Base-by-base conservation (phyloP, 441 rosid genomes). In the Populus hybrid region DNA sequence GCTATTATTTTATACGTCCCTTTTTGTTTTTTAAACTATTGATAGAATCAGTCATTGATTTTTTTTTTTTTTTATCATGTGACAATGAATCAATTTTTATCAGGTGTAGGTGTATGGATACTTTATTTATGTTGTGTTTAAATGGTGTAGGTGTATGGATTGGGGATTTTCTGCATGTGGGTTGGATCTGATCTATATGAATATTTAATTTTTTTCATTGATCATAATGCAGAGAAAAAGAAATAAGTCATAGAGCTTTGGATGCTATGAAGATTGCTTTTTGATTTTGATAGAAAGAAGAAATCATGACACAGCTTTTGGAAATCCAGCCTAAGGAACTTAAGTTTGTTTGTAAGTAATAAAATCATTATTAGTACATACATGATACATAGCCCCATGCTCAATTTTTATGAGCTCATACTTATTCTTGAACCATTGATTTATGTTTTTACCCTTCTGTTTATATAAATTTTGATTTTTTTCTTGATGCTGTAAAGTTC, bases 311-410 rank as follows among this genome's bases (percentile, higher is more conserved):
- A 10, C 77, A 86, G 76, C 88, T 94, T 80, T 79, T 94, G 88
- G 94, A 91, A 36, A 89, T 93, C 82, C 92, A 84, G 72, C 98
- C 98, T 21, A 83, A 77, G 80, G 95, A 91, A 38, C 85, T 93
- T 32, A 80, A 86, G 82, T 93, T 93, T 84, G 77, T 75, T 53
- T 85, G 98, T 93, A 80, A 86, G 91, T 86, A 24, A 23, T 59
- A 30, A 30, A 6, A 74, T 26, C n/a, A 9, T 59, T 23, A 19
- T 67, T 28, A 6, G 72, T 9, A 18, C 21, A 30, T 30, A 30
- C 32, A 30, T 30, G 32, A 32, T 36, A 3, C 24, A 8, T 28
- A 63, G 67, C 19, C 69, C 75, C 79, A 53, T 40, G 5, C 32
- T 30, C 32, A 30, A 30, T 30, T 30, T 23, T 67, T 57, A 78